These are phyloP conservation scores for Chrysosporium keratinophilum DNA, from an alignment of 2,329 filamentous ascomycete species.

Conservation along the genomic window DNA sequence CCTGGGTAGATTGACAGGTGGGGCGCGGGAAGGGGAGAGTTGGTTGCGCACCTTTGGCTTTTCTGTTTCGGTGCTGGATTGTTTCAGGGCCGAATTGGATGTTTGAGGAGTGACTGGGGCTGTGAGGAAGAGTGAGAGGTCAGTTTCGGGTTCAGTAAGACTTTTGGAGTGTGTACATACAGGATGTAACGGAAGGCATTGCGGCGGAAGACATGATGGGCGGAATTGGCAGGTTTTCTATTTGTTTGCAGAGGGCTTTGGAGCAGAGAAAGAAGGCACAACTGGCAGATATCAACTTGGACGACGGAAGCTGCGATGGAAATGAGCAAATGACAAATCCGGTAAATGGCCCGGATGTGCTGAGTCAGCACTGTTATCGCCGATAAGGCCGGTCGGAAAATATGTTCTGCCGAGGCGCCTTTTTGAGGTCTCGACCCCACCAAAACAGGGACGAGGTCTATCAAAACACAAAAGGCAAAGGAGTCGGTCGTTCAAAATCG, in stretches of 20 bases:
- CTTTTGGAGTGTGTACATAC: background rate
- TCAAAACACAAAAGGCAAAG: background rate
- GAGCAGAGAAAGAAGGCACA: background rate
- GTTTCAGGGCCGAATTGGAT: slow-evolving; percentile 6
- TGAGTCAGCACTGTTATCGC: background rate
- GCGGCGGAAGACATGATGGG: slow-evolving; percentile 3
- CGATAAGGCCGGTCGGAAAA: background rate
- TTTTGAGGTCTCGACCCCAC: background rate
- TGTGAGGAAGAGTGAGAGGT: background rate
- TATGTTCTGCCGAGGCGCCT: background rate
- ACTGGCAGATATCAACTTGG: background rate
- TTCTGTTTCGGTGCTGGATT: background rate
- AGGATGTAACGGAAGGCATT: background rate
- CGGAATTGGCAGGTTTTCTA: too few species aligned
- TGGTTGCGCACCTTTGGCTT: slow-evolving; percentile 5
- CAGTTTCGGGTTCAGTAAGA: background rate
- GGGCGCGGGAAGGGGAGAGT: too few species aligned
- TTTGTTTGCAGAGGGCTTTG: background rate
- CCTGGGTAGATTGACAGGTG: background rate
- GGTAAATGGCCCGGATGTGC: background rate
- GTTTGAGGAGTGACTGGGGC: slow-evolving; percentile 1
- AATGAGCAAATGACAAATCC: background rate
- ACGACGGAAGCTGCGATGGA: background rate
- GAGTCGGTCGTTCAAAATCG: too few species aligned
- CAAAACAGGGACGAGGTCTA: background rate